Percentiles rank a stretch among this genome's conserved stretches.
Evolutionary conservation across 345 rosid species (phyloP).

Genomic region (Gossypioides kirkii): DNA sequence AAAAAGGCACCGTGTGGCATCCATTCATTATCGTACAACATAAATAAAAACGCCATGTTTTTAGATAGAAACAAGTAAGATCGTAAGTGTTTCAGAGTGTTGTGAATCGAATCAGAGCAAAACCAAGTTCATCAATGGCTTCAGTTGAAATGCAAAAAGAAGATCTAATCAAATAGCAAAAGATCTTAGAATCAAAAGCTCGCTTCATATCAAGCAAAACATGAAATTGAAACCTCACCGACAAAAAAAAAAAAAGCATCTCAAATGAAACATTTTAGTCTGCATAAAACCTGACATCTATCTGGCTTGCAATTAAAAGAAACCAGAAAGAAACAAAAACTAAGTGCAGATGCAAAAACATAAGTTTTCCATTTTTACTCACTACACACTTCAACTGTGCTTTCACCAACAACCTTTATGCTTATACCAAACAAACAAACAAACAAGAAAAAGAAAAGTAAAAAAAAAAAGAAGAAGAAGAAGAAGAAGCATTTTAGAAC

Average conservation of each 20-base stretch:
- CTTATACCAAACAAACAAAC: neutral
- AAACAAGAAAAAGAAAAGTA: neutral
- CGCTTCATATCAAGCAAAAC: neutral
- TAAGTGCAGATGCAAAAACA: constrained; percentile 1
- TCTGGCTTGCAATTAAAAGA: neutral
- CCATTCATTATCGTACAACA: neutral
- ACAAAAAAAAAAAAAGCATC: constrained; percentile 20
- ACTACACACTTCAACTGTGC: neutral
- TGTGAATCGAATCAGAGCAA: neutral
- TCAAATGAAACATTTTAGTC: neutral
- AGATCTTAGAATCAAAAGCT: constrained; percentile 18
- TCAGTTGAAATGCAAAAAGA: constrained; percentile 3
- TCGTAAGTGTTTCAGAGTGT: constrained; percentile 8
- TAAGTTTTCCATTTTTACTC: neutral
- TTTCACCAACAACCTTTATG: neutral
- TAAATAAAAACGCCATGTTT: neutral
- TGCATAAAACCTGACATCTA: neutral
- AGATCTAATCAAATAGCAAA: constrained; percentile 19
- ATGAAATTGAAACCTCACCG: constrained; percentile 23
- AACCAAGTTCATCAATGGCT: constrained; percentile 3
- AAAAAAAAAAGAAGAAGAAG: too few species aligned
- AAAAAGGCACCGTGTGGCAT: neutral
- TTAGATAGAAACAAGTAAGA: neutral
- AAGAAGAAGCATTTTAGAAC: neutral
- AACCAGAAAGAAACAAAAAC: neutral